These are phyloP conservation scores for Hymenoscyphus occultus DNA, from an alignment of 2,329 filamentous ascomycete species.

Conservation along the genomic window DNA sequence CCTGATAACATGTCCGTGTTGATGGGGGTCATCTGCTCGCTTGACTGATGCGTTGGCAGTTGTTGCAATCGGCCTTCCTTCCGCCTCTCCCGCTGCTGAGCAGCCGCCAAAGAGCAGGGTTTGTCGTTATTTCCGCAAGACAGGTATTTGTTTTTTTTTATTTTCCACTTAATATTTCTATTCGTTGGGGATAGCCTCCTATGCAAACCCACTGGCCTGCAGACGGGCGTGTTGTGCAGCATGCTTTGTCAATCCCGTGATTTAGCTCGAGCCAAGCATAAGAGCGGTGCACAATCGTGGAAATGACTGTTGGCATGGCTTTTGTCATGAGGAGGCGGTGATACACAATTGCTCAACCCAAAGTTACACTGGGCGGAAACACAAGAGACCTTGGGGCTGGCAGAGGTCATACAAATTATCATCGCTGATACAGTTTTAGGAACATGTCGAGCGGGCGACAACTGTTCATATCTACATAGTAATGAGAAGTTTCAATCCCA, in stretches of 20 bases:
- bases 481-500: constrained; percentile 21
- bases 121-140: constrained; percentile 34
- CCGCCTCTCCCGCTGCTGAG: constrained; percentile 26
- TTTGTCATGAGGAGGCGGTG: constrained; percentile 22
- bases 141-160: constrained; percentile 27
- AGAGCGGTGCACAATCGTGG: constrained; percentile 22
- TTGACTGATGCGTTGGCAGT: constrained; percentile 35
- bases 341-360: constrained; percentile 14
- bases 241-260: constrained; percentile 32
- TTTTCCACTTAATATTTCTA: constrained; percentile 31
- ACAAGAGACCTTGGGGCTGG: constrained; percentile 17
- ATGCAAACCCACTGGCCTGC: constrained; percentile 22
- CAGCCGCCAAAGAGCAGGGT: constrained; percentile 28
- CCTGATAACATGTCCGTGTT: constrained; percentile 15
- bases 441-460: constrained; percentile 47
- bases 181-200: constrained; percentile 24
- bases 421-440: constrained; percentile 37
- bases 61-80: constrained; percentile 26
- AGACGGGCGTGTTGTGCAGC: constrained; percentile 30
- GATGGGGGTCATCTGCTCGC: constrained; percentile 26
- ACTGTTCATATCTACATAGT: constrained; percentile 51
- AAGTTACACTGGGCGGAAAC: constrained; percentile 27
- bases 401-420: constrained; percentile 20
- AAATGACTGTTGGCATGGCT: constrained; percentile 18
- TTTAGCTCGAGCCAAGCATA: constrained; percentile 19